Conservation (phyloP, 495 filamentous ascomycete species). For the Talaromyces ruber region DNA sequence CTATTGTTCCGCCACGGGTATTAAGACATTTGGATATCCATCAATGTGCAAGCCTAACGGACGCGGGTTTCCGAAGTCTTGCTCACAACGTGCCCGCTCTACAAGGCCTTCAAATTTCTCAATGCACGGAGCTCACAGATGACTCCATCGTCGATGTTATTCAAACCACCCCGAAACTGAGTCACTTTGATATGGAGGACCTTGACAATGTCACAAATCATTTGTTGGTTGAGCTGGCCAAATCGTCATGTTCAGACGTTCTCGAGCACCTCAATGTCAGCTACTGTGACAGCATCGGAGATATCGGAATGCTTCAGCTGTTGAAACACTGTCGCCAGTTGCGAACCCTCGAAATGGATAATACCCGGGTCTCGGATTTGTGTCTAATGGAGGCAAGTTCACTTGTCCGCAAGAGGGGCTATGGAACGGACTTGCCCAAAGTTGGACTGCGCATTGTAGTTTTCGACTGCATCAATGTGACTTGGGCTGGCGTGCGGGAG, state of each 20-base stretch:
- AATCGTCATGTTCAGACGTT: constrained; percentile 56
- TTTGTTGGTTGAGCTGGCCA: constrained; percentile 62
- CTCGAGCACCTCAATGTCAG: constrained; percentile 81
- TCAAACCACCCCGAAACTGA: constrained; percentile 63
- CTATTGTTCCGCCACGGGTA: constrained; percentile 67
- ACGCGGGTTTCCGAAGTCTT: constrained; percentile 55
- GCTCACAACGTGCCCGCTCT: constrained; percentile 69
- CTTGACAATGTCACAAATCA: constrained; percentile 67
- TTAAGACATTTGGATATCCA: constrained; percentile 82
- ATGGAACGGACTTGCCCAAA: constrained; percentile 39
- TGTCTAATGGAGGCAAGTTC: constrained; percentile 79
- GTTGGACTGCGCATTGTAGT: constrained; percentile 70
- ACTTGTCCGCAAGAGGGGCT: constrained; percentile 60
- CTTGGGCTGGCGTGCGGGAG: constrained; percentile 87
- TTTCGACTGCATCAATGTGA: constrained; percentile 84
- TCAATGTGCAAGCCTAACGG: constrained; percentile 65
- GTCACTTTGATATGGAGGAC: constrained; percentile 87
- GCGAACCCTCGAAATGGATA: constrained; percentile 77
- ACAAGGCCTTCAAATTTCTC: constrained; percentile 71
- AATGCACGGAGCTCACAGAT: constrained; percentile 65
- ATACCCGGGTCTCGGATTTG: constrained; percentile 82
- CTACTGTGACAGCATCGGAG: constrained; percentile 80
- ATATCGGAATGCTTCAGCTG: constrained; percentile 75
- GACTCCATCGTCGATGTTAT: constrained; percentile 63
- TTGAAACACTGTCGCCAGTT: constrained; percentile 66